Evolutionary conservation across 2,329 filamentous ascomycete genomes (phyloP), one percentile per base, ranked within the genome.

Genomic region (Fusarium goolgardi): DNA sequence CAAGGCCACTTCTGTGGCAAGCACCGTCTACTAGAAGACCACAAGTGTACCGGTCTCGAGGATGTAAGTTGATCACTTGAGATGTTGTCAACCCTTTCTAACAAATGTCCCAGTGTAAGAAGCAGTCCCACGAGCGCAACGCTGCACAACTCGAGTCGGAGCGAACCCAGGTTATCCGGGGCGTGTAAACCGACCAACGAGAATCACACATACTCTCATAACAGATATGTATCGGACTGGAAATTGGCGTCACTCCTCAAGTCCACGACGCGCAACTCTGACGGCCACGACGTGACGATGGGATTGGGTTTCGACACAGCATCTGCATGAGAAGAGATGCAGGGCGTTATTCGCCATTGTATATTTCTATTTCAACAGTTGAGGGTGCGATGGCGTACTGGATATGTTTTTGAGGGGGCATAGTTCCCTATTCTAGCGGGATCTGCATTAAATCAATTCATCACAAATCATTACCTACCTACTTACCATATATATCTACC

Each of bases 51-150:
- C 69, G 94, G 94, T 40, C 84, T 99, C 59, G 96, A 98, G 84
- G 92, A 97, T 82, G 89, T 91, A 83, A 83, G 89, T 78, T 40
- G 16, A 45, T 20, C 35, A 27, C 35, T n/a, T 34, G 18, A 15
- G 8, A 25, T 35, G 40, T 10, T n/a, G 16, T 29, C 21, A 20
- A 41, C 32, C 44, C 34, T 35, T 27, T 47, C 52, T 59, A 56
- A 62, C 66, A 34, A 31, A 54, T 13, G 18, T 57, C 25, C 31
- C 76, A 91, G 88, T 97, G 95, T 86, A 97, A 97, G 86, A 96
- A 97, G 84, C 94, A 97, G 80, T 95, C 93, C 47, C 93, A 97
- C 81, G 93, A 96, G 79, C 90, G 94, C 71, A 99, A 99, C 79
- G 92, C 93, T 62, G 91, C 94, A 70, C 94, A 96, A 82, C 85